Conservation (phyloP, 257 asterid species). For the Nicotiana paniculata region DNA sequence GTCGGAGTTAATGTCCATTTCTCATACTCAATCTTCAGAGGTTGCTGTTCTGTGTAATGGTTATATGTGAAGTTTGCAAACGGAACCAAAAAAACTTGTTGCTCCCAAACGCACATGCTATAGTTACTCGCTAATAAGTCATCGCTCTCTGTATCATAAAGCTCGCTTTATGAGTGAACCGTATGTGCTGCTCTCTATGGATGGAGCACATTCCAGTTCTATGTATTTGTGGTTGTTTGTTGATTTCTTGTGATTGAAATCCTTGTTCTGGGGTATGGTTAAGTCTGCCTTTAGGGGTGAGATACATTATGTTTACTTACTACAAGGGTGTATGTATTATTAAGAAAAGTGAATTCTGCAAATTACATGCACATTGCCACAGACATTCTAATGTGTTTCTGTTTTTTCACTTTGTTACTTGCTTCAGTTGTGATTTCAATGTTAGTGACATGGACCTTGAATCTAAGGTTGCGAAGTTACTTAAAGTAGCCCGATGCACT, state of each 20-base stretch:
- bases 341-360: not conserved
- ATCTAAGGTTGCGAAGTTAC: not conserved
- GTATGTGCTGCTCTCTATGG: not conserved
- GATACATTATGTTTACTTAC: not conserved
- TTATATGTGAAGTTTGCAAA: not conserved
- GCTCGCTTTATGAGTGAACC: not conserved
- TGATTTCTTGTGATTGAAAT: not conserved
- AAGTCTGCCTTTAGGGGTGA: not conserved
- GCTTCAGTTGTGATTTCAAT: not conserved
- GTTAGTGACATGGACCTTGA: not conserved
- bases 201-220: not conserved
- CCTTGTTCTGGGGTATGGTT: not conserved
- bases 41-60: constrained; percentile 11
- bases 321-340: not conserved
- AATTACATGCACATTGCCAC: not conserved
- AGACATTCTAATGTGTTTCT: not conserved
- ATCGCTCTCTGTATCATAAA: not conserved
- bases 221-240: not conserved
- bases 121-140: not conserved
- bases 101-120: too few species aligned
- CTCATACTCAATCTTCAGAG: constrained; percentile 17
- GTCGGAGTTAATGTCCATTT: constrained; percentile 24
- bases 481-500: too few species aligned
- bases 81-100: too few species aligned
- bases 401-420: not conserved